phyloP scores from a whole-genome alignment of 176 grass and related monocot species.

The Elaeis guineensis region DNA sequence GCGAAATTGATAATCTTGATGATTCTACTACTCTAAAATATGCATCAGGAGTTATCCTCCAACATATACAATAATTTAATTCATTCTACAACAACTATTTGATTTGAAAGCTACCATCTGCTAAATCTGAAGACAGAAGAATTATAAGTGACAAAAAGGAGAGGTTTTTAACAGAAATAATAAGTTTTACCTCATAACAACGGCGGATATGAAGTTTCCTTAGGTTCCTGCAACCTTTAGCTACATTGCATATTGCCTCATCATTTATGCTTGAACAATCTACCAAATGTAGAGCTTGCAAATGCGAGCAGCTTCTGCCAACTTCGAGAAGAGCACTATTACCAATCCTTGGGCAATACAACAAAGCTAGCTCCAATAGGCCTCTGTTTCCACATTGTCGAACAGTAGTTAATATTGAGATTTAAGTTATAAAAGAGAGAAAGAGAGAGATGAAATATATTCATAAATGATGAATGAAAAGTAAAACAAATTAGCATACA shows the following conservation, averaged over 20 bases:
- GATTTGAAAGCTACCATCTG: too few species aligned
- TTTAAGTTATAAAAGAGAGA: too few species aligned
- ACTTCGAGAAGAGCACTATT: conserved; percentile 84
- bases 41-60: too few species aligned
- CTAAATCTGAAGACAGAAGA: too few species aligned
- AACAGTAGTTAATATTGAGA: not conserved
- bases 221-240: conserved; percentile 73
- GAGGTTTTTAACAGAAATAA: not conserved
- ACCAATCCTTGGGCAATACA: conserved; percentile 69
- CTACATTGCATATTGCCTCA: conserved; percentile 63
- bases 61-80: too few species aligned
- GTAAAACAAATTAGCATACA: too few species aligned
- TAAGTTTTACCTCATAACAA: conserved; percentile 67
- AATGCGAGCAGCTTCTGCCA: conserved; percentile 69
- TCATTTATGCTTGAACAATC: conserved; percentile 73
- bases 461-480: too few species aligned
- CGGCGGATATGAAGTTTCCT: conserved; percentile 67
- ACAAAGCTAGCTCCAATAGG: conserved; percentile 67
- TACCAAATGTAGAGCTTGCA: conserved; percentile 58
- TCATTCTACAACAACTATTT: too few species aligned
- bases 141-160: too few species aligned
- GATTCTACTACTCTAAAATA: too few species aligned
- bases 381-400: conserved; percentile 40
- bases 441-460: too few species aligned
- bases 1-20: too few species aligned